Conservation (phyloP, 148 eudicot species). For the Nepenthes gracilis region DNA sequence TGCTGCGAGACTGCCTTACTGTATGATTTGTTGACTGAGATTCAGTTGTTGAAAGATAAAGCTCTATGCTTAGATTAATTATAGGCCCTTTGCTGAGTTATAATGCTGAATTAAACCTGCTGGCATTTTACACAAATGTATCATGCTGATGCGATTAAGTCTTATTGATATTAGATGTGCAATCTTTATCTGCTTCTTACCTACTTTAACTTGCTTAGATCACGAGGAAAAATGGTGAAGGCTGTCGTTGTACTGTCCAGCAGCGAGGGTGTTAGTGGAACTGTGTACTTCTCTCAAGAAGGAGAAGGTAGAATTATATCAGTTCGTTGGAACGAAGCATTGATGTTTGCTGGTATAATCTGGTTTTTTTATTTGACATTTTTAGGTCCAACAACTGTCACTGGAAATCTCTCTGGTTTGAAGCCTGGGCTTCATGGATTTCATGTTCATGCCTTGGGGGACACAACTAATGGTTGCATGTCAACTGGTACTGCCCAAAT, state of each 20-base stretch:
- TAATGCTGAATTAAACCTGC: too few relatives aligned
- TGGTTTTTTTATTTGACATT: background rate
- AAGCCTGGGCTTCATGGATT: conserved; percentile 93
- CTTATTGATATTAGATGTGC: too few relatives aligned
- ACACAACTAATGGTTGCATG: conserved; percentile 97
- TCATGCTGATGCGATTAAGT: too few relatives aligned
- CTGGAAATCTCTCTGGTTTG: conserved; percentile 75
- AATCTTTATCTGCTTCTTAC: too few relatives aligned
- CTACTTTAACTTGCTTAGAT: conserved; percentile 1
- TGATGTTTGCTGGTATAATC: background rate
- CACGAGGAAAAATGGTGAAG: conserved; percentile 13
- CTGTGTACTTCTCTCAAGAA: conserved; percentile 11
- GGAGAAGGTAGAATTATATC: conserved; percentile 6
- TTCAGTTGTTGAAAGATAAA: too few relatives aligned
- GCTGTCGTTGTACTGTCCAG: conserved; percentile 12
- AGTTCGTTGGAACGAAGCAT: too few relatives aligned
- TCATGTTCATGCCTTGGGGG: conserved; percentile 98
- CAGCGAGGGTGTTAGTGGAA: conserved; percentile 14
- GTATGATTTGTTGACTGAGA: too few relatives aligned
- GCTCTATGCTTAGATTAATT: too few relatives aligned
- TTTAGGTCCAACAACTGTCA: conserved; percentile 77
- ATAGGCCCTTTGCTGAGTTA: too few relatives aligned
- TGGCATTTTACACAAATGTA: too few relatives aligned
- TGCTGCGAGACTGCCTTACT: too few relatives aligned
- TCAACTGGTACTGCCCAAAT: conserved; percentile 62